phyloP scores from a whole-genome alignment of 2,329 filamentous ascomycete genomes.

The Neonectria neomacrospora region DNA sequence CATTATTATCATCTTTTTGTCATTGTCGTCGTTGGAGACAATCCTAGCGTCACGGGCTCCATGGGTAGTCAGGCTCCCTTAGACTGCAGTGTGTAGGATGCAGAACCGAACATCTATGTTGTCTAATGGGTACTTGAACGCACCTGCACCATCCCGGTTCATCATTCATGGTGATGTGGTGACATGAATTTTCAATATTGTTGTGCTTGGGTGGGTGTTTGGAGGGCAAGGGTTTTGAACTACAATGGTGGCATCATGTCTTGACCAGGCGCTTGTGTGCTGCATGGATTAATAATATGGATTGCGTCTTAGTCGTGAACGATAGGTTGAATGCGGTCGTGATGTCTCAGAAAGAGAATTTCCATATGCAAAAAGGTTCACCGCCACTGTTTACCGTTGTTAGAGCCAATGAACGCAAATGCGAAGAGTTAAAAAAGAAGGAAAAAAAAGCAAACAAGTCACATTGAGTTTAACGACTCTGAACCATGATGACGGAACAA shows the following conservation, averaged over 20 bases:
- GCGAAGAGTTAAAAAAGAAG: background rate
- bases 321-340: background rate
- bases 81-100: slow-evolving; percentile 20
- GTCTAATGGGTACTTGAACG: background rate
- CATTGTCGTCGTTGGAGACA: background rate
- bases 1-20: background rate
- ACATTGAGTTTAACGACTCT: background rate
- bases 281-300: background rate
- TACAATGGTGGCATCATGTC: background rate
- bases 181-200: background rate
- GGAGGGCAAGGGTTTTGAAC: background rate
- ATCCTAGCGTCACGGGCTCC: background rate
- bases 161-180: background rate
- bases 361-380: background rate
- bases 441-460: background rate
- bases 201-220: background rate
- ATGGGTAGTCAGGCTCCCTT: slow-evolving; percentile 2
- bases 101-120: slow-evolving; percentile 1
- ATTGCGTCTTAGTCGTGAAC: background rate
- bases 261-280: background rate
- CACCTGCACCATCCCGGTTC: background rate
- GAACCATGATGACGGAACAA: background rate
- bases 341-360: background rate
- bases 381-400: background rate
- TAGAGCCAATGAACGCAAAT: background rate